These are phyloP conservation scores for Musa balbisiana DNA, from an alignment of 202 grass and related monocot species.

Conservation along the genomic window DNA sequence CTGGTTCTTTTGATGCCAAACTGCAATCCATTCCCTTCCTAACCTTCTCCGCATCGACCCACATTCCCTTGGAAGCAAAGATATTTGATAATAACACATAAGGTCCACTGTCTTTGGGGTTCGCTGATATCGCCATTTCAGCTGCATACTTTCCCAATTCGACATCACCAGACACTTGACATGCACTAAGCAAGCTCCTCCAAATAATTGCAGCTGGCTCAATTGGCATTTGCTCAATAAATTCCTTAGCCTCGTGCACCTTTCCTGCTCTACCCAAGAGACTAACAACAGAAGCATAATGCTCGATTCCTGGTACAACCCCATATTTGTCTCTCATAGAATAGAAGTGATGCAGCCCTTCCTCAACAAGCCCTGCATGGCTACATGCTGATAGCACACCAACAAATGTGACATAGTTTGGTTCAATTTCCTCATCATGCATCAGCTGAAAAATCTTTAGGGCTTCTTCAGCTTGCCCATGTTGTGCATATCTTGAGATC, in stretches of 20 bases:
- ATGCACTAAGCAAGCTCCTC: conserved; percentile 69
- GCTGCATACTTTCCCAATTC: conserved; percentile 61
- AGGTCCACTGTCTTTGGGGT: conserved; percentile 51
- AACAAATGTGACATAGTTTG: conserved; percentile 76
- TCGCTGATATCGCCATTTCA: conserved; percentile 44
- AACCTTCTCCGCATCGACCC: conserved; percentile 55
- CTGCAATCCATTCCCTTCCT: conserved; percentile 39
- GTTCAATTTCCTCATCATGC: conserved; percentile 39
- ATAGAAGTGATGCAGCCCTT: conserved; percentile 53
- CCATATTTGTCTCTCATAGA: conserved; percentile 46
- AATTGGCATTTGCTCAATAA: conserved; percentile 73
- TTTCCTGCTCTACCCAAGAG: conserved; percentile 58
- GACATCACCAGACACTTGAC: conserved; percentile 50
- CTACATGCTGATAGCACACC: conserved; percentile 60
- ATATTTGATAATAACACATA: conserved; percentile 73
- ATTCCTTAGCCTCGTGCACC: conserved; percentile 52
- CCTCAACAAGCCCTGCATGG: conserved; percentile 58
- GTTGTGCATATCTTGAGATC: conserved; percentile 62
- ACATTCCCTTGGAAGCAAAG: conserved; percentile 69
- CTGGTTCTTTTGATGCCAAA: conserved; percentile 48
- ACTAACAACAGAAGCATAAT: conserved; percentile 72
- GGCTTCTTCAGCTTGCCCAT: conserved; percentile 55
- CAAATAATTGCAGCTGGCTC: conserved; percentile 49
- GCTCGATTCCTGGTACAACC: conserved; percentile 56
- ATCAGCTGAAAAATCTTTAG: conserved; percentile 53